A percentile compares a stretch with the other conserved stretches of the same genome.
phyloP scores from a whole-genome alignment of 1,284 basidiomycete species.

The Schizophyllum commune region DNA sequence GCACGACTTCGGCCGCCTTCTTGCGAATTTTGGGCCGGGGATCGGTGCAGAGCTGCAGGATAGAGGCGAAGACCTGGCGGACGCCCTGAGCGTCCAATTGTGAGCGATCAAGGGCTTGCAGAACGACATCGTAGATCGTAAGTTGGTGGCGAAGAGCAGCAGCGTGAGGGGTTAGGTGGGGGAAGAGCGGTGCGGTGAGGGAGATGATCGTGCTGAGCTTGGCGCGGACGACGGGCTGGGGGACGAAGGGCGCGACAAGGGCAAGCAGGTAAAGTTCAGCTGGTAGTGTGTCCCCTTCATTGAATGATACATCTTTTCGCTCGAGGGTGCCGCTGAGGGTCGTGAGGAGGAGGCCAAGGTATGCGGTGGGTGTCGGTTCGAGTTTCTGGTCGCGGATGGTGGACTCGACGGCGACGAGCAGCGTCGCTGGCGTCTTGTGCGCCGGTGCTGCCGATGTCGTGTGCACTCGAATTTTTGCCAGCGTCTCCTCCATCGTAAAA shows the following conservation, averaged over 20 bases:
- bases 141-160: slow-evolving; percentile 69
- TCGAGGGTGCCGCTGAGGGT: slow-evolving; percentile 70
- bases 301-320: slow-evolving; percentile 51
- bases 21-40: slow-evolving; percentile 91
- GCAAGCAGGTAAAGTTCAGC: slow-evolving; percentile 89
- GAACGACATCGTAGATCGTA: slow-evolving; percentile 63
- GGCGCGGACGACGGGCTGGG: slow-evolving; percentile 64
- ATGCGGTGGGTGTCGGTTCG: slow-evolving; percentile 72
- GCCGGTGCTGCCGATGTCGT: slow-evolving; percentile 76
- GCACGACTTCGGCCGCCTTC: slow-evolving; percentile 81
- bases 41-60: slow-evolving; percentile 82
- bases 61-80: slow-evolving; percentile 69
- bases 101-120: slow-evolving; percentile 60
- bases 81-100: slow-evolving; percentile 65
- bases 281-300: slow-evolving; percentile 78
- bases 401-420: slow-evolving; percentile 84
- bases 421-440: slow-evolving; percentile 86
- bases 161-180: slow-evolving; percentile 54
- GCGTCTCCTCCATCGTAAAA: slow-evolving; percentile 46
- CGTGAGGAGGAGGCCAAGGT: slow-evolving; percentile 82
- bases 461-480: slow-evolving; percentile 87
- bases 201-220: slow-evolving; percentile 57
- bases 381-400: slow-evolving; percentile 77
- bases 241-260: slow-evolving; percentile 68
- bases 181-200: slow-evolving; percentile 76